Base-by-base conservation (phyloP, 306 rosid species). In the Quercus wislizeni region DNA sequence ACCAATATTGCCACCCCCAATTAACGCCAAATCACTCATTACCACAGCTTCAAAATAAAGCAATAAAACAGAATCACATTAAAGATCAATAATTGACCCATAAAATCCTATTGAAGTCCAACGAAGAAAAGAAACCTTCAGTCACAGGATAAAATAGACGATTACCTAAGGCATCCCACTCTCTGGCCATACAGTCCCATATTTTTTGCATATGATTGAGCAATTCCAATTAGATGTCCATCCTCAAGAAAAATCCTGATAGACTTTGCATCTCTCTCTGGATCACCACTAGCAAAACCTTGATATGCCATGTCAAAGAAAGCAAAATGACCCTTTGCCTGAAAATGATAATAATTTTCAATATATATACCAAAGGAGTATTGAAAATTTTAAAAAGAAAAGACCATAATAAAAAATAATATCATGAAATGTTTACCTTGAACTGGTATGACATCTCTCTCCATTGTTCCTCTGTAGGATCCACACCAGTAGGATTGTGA, bases 211-310 rank as follows among this genome's bases (percentile, higher is more conserved):
- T 89, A 95, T 77, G 99, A 95, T 75, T 95, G 99, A 18, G 98
- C 90, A 84, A 92, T 83, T 82, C 98, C 98, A 76, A 93, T 70
- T 52, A 74, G 85, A 84, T 95, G 99, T 73, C 97, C 98, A 84
- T 95, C 99, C 82, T 93, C 90, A 1, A 95, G 98, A 78, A 95
- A 95, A 78, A 95, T 90, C 84, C 87, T 85, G 83, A 93, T 91
- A 70, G 98, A 89, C 81, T 90, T 91, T 55, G 93, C 99, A 80
- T 95, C 97, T 77, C 78, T 82, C 85, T 93, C 94, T 49, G 97
- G 98, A 86, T 86, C 80, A 51, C 99, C 99, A 75, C 98, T 95
- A n/a, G 99, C 99, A 89, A 95, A 95, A 82, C 99, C 99, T 95
- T 95, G 99, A 83, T 91, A 95, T 76, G 99, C 99, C 98, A 92